Base-by-base conservation (phyloP, 1,284 basidiomycete species). In the Pascua sp. region DNA sequence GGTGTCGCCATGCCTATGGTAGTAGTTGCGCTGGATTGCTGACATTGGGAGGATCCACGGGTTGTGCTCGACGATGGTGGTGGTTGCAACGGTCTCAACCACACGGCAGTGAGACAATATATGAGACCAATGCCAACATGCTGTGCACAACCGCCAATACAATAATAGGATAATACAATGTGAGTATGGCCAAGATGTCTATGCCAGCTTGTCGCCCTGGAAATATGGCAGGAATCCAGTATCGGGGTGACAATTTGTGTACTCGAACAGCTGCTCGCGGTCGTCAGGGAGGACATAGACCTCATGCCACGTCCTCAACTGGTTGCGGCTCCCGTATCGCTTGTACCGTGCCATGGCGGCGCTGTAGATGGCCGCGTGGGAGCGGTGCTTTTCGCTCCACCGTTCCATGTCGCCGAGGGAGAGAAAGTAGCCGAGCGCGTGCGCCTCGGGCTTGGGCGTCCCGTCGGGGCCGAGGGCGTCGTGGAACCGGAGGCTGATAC, bases 301-400 rank as follows among this genome's bases (percentile, higher is more conserved):
- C 49, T 59, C 57, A 43, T 59, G 57, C 57, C 57, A 59, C 13
- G 57, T 59, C n/a, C 57, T 36, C 18, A 59, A 49, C 57, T 59
- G 57, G 49, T 59, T 59, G 0, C 17, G 15, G 8, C 17, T 36
- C 8, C 57, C 57, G 36, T 59, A 59, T 32, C 49, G 46, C 46
- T 47, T 53, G 42, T 59, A 59, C 36, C 57, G 36, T 1, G 53
- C 53, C 5, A 51, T n/a, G 3, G 57, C 57, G 5, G 57, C 57
- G 16, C n/a, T 15, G 32, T 55, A 59, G 53, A 59, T 59, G 11
- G 57, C 57, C 0, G 57, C 57, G 36, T 59, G 57, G 1, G 57
- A 49, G 3, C 42, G 32, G 50, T 59, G 57, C 2, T 49, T 36
- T 39, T 59, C 57, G 5, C 43, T 39, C 57, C 57, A 59, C 11